Evolutionary conservation across 805 yeast species (phyloP).

Genomic region (Cyberlindnera lachancei): DNA sequence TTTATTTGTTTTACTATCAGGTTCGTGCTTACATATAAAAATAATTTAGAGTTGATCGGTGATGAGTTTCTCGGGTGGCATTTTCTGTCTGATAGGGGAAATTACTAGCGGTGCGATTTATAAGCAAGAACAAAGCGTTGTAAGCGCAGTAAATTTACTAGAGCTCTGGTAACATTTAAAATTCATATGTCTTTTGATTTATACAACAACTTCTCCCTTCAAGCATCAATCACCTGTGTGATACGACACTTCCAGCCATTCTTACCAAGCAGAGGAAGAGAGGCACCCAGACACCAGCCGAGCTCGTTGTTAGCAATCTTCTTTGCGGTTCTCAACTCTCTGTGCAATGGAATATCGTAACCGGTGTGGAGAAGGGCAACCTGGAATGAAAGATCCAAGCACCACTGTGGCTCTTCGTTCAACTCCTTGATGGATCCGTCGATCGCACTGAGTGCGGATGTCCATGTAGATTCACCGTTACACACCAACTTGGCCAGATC

Average conservation of each 20-base stretch:
- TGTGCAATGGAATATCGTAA: conserved; percentile 82
- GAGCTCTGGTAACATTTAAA: too few relatives aligned
- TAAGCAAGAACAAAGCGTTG: too few relatives aligned
- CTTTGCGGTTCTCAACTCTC: conserved; percentile 91
- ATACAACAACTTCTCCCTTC: too few relatives aligned
- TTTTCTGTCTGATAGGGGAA: too few relatives aligned
- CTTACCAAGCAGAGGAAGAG: conserved; percentile 77
- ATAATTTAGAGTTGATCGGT: too few relatives aligned
- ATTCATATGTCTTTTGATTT: too few relatives aligned
- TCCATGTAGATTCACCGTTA: conserved; percentile 73
- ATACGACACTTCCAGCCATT: conserved; percentile 61
- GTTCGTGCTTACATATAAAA: too few relatives aligned
- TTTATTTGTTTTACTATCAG: too few relatives aligned
- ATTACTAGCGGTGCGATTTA: too few relatives aligned
- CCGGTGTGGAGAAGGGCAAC: conserved; percentile 90
- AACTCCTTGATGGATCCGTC: conserved; percentile 62
- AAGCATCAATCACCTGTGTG: conserved; percentile 8
- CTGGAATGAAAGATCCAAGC: conserved; percentile 87
- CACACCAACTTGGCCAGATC: conserved; percentile 83
- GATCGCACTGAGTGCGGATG: conserved; percentile 53
- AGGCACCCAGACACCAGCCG: conserved; percentile 99
- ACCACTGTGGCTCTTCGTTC: conserved; percentile 83
- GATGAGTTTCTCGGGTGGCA: too few relatives aligned
- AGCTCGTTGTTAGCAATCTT: conserved; percentile 83
- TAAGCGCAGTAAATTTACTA: too few relatives aligned